Conservation (phyloP, 495 filamentous ascomycete genomes). For the Friedmanniomyces simplex region DNA sequence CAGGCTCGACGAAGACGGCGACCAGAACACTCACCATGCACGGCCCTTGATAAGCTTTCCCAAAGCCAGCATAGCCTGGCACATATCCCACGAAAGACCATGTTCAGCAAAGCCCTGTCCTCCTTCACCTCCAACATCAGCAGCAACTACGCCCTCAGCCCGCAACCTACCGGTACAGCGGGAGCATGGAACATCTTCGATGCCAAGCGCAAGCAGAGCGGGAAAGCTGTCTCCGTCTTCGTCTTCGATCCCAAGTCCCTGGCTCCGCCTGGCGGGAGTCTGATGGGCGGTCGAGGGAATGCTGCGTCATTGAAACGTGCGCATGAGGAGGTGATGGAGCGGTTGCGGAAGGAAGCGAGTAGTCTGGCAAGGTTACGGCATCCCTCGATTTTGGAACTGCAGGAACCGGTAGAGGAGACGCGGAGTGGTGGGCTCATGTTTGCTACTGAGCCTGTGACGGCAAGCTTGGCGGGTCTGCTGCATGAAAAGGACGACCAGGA, state of each 20-base stretch:
- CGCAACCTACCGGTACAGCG: conserved; percentile 56
- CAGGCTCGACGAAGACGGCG: background rate
- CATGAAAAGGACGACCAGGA: conserved; percentile 90
- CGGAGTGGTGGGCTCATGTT: conserved; percentile 87
- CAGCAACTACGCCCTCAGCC: conserved; percentile 73
- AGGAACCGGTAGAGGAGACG: conserved; percentile 92
- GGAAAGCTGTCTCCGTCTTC: conserved; percentile 81
- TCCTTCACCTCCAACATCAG: conserved; percentile 86
- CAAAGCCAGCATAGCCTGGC: background rate
- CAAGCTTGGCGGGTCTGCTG: conserved; percentile 71
- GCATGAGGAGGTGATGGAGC: conserved; percentile 80
- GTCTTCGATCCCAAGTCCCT: conserved; percentile 84
- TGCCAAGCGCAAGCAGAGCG: conserved; percentile 89
- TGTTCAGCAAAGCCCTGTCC: conserved; percentile 89
- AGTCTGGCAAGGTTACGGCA: conserved; percentile 78
- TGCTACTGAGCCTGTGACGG: conserved; percentile 80
- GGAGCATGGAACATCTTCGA: conserved; percentile 97
- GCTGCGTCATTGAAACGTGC: conserved; percentile 61
- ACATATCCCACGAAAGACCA: conserved; percentile 29
- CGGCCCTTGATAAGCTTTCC: too few species aligned
- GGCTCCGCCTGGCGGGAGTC: conserved; percentile 45
- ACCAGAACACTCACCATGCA: background rate
- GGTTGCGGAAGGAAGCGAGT: conserved; percentile 82
- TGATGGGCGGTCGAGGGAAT: conserved; percentile 45
- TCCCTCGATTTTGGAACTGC: conserved; percentile 81